A percentile compares a stretch with the other conserved stretches of the same genome.
phyloP scores from a whole-genome alignment of 2,329 filamentous ascomycete genomes.

The Thielaviopsis musarum region DNA sequence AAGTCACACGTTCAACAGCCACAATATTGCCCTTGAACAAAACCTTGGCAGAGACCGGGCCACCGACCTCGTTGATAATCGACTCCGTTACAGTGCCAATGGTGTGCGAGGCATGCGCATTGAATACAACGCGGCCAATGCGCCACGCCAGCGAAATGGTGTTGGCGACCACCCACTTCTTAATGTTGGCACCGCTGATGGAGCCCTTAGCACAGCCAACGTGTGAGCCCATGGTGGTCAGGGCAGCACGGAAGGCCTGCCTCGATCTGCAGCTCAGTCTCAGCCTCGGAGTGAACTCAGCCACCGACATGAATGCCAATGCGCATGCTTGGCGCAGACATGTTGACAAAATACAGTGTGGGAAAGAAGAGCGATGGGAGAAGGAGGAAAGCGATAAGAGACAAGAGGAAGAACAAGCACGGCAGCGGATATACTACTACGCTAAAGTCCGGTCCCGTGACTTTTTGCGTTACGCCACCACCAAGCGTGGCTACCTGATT shows the following conservation, averaged over 20 bases:
- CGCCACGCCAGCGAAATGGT: slow-evolving; percentile 38
- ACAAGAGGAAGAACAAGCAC: background rate
- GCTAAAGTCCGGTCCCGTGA: slow-evolving; percentile 12
- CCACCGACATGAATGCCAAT: slow-evolving; percentile 26
- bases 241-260: slow-evolving; percentile 30
- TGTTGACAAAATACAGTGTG: background rate
- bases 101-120: slow-evolving; percentile 18
- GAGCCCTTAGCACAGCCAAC: slow-evolving; percentile 32
- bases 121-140: slow-evolving; percentile 32
- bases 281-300: slow-evolving; percentile 18
- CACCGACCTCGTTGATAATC: slow-evolving; percentile 42
- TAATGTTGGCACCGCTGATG: slow-evolving; percentile 31
- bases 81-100: slow-evolving; percentile 37
- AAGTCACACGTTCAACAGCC: slow-evolving; percentile 37
- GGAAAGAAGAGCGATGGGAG: background rate
- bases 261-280: slow-evolving; percentile 31
- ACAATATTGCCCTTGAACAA: slow-evolving; percentile 50
- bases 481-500: slow-evolving; percentile 14
- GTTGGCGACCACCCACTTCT: slow-evolving; percentile 33
- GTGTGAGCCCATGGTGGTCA: slow-evolving; percentile 38
- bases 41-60: slow-evolving; percentile 32
- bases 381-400: background rate
- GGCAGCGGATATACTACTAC: background rate
- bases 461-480: slow-evolving; percentile 17
- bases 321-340: slow-evolving; percentile 16